Evolutionary conservation across 73 alveolate genomes (phyloP).

Genomic region (Tetrahymena thermophila): DNA sequence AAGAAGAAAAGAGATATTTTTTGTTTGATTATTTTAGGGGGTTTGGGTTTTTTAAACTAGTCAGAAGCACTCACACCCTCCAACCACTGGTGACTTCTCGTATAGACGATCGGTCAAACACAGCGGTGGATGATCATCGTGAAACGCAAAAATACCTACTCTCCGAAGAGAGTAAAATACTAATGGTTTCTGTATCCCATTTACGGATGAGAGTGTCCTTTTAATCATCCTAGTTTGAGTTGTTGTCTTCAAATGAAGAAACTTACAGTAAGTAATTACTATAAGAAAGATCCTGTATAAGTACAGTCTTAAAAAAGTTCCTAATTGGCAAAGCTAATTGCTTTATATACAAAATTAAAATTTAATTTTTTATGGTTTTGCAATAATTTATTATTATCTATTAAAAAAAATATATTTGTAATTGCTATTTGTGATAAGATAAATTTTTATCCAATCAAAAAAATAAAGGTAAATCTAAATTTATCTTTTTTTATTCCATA

Average conservation of each 20-base stretch:
- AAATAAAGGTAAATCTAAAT: background rate
- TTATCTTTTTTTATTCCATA: background rate
- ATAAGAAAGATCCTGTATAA: background rate
- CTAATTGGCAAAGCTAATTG: background rate
- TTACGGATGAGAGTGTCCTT: slow-evolving; percentile 2
- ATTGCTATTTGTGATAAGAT: background rate
- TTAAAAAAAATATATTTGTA: background rate
- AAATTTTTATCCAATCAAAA: background rate
- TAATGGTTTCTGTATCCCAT: slow-evolving; percentile 2
- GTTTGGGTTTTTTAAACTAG: background rate
- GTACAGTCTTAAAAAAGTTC: background rate
- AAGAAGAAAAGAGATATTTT: background rate
- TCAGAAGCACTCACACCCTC: slow-evolving; percentile 6
- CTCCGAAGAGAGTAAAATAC: background rate
- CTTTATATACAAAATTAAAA: background rate
- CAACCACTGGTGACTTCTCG: slow-evolving; percentile 2
- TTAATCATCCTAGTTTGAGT: background rate
- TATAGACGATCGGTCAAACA: background rate
- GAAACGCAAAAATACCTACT: background rate
- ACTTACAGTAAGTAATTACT: background rate
- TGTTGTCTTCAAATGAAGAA: slow-evolving; percentile 1
- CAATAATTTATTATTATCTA: background rate
- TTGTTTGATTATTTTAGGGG: background rate
- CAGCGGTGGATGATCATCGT: slow-evolving; percentile 2
- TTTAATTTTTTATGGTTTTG: background rate